phyloP scores from a whole-genome alignment of 306 rosid species.

The Neltuma alba region DNA sequence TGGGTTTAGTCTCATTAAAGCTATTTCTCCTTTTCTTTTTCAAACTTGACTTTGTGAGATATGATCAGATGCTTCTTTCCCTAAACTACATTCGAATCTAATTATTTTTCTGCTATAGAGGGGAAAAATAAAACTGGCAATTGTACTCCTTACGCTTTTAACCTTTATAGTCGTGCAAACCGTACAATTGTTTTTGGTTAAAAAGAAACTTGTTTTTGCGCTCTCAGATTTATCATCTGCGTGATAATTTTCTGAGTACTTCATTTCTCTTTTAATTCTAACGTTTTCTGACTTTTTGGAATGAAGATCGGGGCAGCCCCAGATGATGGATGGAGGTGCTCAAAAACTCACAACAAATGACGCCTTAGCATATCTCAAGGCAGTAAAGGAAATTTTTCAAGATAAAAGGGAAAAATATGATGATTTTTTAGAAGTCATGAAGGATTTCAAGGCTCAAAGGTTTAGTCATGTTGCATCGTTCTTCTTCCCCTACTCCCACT shows the following conservation, averaged over 20 bases:
- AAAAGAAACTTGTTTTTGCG: not conserved
- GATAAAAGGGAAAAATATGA: conserved; percentile 92
- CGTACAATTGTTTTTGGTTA: not conserved
- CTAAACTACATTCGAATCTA: conserved; percentile 23
- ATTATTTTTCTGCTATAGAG: not conserved
- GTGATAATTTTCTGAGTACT: conserved; percentile 39
- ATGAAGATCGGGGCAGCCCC: conserved; percentile 90
- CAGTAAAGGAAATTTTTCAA: conserved; percentile 96
- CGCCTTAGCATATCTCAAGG: conserved; percentile 90
- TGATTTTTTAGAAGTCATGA: conserved; percentile 97
- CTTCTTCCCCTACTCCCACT: conserved; percentile 9
- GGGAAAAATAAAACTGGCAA: not conserved
- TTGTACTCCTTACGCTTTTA: not conserved
- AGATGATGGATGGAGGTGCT: conserved; percentile 64
- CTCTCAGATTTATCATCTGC: conserved; percentile 32
- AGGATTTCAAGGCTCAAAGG: conserved; percentile 98
- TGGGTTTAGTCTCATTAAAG: conserved; percentile 31
- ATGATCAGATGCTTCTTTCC: conserved; percentile 45
- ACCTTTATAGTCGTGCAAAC: not conserved
- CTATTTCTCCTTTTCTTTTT: conserved; percentile 12
- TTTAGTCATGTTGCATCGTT: conserved; percentile 37
- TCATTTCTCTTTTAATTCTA: conserved; percentile 23
- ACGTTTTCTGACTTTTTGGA: conserved; percentile 31
- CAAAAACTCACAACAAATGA: conserved; percentile 94
- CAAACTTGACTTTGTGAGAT: conserved; percentile 38